Conservation (phyloP, 2,329 filamentous ascomycete species). For the Fusarium buharicum region DNA sequence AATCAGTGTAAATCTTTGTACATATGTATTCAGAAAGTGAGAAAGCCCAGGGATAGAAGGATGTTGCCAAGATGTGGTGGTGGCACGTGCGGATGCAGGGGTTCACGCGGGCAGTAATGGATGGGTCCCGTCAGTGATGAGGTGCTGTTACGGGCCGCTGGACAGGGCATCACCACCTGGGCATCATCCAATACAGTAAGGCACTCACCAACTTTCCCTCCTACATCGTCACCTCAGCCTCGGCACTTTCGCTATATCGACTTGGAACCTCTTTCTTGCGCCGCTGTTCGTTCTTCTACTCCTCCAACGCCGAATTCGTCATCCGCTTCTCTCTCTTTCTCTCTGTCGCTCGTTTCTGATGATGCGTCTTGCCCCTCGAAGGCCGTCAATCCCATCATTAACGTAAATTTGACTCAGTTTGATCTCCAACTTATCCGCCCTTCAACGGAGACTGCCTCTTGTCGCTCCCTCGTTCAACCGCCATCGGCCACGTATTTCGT, state of each 20-base stretch:
- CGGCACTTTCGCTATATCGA: conserved; percentile 18
- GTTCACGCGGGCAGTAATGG: conserved; percentile 29
- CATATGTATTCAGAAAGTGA: too few relatives aligned
- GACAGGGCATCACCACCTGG: conserved; percentile 11
- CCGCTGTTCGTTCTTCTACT: not conserved
- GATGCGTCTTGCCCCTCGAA: conserved; percentile 45
- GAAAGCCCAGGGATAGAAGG: too few relatives aligned
- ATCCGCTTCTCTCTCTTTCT: conserved; percentile 3
- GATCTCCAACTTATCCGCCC: conserved; percentile 10
- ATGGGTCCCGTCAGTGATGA: conserved; percentile 23
- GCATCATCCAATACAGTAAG: conserved; percentile 18
- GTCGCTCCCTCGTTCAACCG: conserved; percentile 1
- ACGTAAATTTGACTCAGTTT: conserved; percentile 30
- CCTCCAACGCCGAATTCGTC: conserved; percentile 18
- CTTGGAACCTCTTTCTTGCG: conserved; percentile 5
- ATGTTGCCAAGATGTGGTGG: not conserved
- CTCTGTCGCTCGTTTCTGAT: conserved; percentile 41
- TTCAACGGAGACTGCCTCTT: conserved; percentile 4
- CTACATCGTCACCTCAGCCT: conserved; percentile 24
- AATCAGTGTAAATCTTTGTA: too few relatives aligned
- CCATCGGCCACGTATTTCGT: conserved; percentile 5
- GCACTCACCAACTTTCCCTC: conserved; percentile 26
- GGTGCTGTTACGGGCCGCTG: conserved; percentile 9
- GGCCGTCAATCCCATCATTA: conserved; percentile 38
- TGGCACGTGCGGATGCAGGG: conserved; percentile 46